A percentile compares a stretch with the other conserved stretches of the same genome.
phyloP scores from a whole-genome alignment of 257 asterid species.

The Solanum lignicaule region DNA sequence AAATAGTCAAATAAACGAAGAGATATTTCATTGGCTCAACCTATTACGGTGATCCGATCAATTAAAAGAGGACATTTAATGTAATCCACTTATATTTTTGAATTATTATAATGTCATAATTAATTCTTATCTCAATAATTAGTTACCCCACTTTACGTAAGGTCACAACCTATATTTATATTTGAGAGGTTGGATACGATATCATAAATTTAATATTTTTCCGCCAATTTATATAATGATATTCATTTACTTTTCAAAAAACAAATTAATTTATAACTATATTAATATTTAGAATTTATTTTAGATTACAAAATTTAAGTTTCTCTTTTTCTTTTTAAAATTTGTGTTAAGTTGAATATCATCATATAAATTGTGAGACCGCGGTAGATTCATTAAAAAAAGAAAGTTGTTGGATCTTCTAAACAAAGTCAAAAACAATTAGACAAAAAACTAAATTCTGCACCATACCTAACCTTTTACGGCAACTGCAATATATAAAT shows the following conservation, averaged over 20 bases:
- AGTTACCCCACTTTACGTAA: background rate
- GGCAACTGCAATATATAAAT: background rate
- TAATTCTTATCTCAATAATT: background rate
- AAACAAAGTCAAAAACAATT: background rate
- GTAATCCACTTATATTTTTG: background rate
- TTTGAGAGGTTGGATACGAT: background rate
- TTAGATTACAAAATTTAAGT: background rate
- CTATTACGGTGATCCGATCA: background rate
- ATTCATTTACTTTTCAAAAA: background rate
- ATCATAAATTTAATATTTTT: background rate
- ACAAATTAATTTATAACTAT: background rate
- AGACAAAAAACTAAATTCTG: background rate
- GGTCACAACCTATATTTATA: background rate
- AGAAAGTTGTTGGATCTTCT: background rate
- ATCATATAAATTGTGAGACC: background rate
- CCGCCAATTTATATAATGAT: background rate
- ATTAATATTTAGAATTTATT: background rate
- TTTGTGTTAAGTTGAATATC: background rate
- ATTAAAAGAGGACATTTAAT: background rate
- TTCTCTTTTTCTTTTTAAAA: background rate
- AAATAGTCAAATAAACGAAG: too few relatives aligned
- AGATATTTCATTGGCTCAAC: too few relatives aligned
- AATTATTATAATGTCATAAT: background rate
- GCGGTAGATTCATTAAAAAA: fast-evolving
- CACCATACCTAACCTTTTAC: background rate